Evolutionary conservation across 75 land plant genomes (phyloP), one percentile per base, ranked within the genome.

Genomic region (Selaginella moellendorffii): DNA sequence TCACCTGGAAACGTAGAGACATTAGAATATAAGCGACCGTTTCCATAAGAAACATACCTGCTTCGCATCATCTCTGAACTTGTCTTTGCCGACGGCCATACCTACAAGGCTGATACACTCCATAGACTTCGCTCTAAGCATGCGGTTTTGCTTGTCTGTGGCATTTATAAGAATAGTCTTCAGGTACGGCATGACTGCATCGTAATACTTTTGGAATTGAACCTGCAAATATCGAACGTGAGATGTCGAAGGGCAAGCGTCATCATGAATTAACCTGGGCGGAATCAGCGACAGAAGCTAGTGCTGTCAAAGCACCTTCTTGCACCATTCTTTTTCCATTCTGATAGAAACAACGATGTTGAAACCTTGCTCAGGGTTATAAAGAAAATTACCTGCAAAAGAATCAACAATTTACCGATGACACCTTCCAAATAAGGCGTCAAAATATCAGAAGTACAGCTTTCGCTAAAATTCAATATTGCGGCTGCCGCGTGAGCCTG

Each of bases 11-110:
- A 36, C 14, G 46, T 36, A 36, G 14, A 36, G 5, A 36, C 14
- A 36, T 36, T n/a, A n/a, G n/a, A n/a, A n/a, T n/a, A n/a, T n/a
- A n/a, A n/a, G n/a, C n/a, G n/a, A n/a, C n/a, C n/a, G n/a, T n/a
- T n/a, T n/a, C n/a, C n/a, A n/a, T n/a, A 63, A 19, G 36, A 18
- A 61, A 17, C 21, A 26, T 54, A 91, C 98, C 87, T 93, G 90
- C 52, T 93, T 93, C 25, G 98, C 98, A 79, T 93, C 98, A 54
- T 83, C 79, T 68, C 83, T 79, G 59, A 93, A 93, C 42, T 85
- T 93, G 18, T 93, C 96, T 69, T 93, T 93, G 26, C 98, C 98
- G 60, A 93, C 98, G 23, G 98, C 98, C 98, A 93, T 93, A 51
- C 96, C 98, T 28, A 93, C 96, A 63, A 93, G 74, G 71, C 98